Percentiles rank a stretch among this genome's conserved stretches.
phyloP scores from a whole-genome alignment of 768 basidiomycete species.

The Suillus spraguei region DNA sequence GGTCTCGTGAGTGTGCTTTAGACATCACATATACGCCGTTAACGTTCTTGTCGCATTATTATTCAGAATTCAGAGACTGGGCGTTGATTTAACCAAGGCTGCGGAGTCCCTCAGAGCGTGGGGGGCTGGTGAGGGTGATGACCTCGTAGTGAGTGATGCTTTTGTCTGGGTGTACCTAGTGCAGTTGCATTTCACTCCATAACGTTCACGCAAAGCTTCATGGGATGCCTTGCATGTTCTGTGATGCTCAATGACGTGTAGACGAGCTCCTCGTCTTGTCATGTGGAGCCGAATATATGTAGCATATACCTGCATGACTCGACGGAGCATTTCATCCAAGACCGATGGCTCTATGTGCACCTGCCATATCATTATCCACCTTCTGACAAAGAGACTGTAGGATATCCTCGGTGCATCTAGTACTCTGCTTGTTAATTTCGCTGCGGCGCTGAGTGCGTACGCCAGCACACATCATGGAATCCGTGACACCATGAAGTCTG shows the following conservation, averaged over 20 bases:
- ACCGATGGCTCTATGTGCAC: background rate
- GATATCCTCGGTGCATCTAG: conserved; percentile 76
- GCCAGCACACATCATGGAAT: conserved; percentile 71
- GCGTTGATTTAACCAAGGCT: conserved; percentile 65
- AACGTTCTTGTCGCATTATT: background rate
- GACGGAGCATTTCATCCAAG: conserved; percentile 3
- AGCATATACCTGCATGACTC: background rate
- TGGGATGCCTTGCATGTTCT: background rate
- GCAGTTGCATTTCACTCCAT: background rate
- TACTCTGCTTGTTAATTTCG: conserved; percentile 66
- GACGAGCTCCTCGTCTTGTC: background rate
- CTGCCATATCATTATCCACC: background rate
- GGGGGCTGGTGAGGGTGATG: conserved; percentile 83
- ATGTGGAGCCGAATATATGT: background rate
- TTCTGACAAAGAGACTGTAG: conserved; percentile 38
- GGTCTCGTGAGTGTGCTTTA: conserved; percentile 54
- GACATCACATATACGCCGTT: background rate
- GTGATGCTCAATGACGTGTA: background rate
- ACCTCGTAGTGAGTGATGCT: conserved; percentile 61
- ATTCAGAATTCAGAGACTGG: conserved; percentile 63
- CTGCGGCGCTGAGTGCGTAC: conserved; percentile 67
- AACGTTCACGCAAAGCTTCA: background rate
- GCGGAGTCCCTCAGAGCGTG: conserved; percentile 72
- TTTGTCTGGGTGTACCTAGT: conserved; percentile 12
- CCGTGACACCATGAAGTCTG: conserved; percentile 68